Conservation (phyloP, 257 asterid genomes). For the Buddleja alternifolia region DNA sequence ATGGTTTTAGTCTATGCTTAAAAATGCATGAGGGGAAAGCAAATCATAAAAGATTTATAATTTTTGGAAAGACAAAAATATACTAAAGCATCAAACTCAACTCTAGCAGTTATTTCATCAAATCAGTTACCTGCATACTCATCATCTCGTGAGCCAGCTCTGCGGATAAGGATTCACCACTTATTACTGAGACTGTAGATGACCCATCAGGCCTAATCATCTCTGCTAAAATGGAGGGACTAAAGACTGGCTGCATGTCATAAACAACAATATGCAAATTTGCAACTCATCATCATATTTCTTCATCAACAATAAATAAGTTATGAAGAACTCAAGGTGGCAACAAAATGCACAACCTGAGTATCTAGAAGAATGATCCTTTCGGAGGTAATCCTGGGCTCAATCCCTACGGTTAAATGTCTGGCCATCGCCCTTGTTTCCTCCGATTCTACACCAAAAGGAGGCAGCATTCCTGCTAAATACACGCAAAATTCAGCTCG, state of each 20-base stretch:
- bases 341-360: constrained; percentile 54
- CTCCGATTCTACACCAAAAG: constrained; percentile 76
- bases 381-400: constrained; percentile 86
- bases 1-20: constrained; percentile 13
- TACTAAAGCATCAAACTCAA: neutral
- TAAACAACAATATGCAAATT: constrained; percentile 12
- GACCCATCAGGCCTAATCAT: constrained; percentile 92
- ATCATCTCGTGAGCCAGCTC: constrained; percentile 93
- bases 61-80: neutral
- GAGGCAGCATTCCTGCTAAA: constrained; percentile 81
- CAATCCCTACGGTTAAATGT: constrained; percentile 88
- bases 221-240: constrained; percentile 92
- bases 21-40: neutral
- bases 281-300: constrained; percentile 16
- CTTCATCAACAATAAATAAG: constrained; percentile 2
- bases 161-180: constrained; percentile 83
- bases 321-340: constrained; percentile 6
- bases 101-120: neutral
- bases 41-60: neutral
- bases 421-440: constrained; percentile 86
- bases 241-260: constrained; percentile 78
- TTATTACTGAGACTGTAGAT: constrained; percentile 72
- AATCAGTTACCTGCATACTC: constrained; percentile 82
- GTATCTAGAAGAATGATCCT: constrained; percentile 94
- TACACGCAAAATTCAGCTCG: constrained; percentile 10